Evolutionary conservation across 2,329 filamentous ascomycete species (phyloP).

Genomic region (Trichophyton mentagrophytes): DNA sequence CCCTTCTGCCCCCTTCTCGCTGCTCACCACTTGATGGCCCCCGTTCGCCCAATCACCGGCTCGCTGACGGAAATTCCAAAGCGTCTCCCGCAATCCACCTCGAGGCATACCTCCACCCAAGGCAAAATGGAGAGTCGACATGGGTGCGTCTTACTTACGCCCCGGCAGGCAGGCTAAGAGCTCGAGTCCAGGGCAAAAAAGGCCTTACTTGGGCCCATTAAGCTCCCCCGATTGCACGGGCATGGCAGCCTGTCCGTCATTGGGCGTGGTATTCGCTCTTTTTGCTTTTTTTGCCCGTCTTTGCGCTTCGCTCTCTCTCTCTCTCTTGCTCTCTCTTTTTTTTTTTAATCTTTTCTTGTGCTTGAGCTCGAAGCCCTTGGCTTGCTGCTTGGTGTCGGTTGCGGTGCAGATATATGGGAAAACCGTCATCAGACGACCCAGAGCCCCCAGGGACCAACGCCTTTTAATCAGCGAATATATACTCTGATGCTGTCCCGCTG

Average conservation of each 20-base stretch:
- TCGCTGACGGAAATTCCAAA: not conserved
- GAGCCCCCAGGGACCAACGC: constrained; percentile 1
- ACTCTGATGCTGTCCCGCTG: not conserved
- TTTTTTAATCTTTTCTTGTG: not conserved
- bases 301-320: no score
- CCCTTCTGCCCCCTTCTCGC: not conserved
- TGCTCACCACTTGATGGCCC: not conserved
- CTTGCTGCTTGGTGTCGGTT: not conserved
- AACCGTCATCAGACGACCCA: not conserved
- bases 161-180: not conserved
- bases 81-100: not conserved
- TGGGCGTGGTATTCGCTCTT: not conserved
- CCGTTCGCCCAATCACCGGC: not conserved
- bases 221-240: not conserved
- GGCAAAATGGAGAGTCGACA: not conserved
- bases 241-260: not conserved
- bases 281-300: no score
- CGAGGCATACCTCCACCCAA: not conserved
- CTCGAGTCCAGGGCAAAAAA: not conserved
- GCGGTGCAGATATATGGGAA: not conserved
- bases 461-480: not conserved
- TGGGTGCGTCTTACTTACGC: not conserved
- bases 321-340: not conserved
- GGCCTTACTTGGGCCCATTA: not conserved
- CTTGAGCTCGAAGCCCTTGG: not conserved